Conservation (phyloP, 805 yeast genomes). For the Myxozyma sirexii region DNA sequence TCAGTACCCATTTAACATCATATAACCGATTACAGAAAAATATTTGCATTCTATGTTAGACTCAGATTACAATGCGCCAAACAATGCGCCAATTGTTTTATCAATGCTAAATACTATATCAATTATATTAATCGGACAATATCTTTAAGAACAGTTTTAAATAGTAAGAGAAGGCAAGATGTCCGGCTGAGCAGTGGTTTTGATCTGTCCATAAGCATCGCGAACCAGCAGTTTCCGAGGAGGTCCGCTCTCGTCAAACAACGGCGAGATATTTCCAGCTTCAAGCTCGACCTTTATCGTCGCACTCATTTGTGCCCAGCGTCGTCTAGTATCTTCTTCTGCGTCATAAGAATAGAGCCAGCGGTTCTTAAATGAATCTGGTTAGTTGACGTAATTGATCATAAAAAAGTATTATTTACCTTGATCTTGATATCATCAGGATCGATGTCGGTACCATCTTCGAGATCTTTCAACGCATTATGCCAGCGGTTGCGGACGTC, state of each 20-base stretch:
- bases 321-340: neutral
- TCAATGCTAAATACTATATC: too few species aligned
- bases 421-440: conserved; percentile 9
- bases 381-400: neutral
- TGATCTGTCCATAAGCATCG: conserved; percentile 6
- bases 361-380: neutral
- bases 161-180: conserved; percentile 1
- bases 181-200: neutral
- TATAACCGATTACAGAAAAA: too few species aligned
- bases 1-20: too few species aligned
- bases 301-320: conserved; percentile 7
- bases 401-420: neutral
- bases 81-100: too few species aligned
- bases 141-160: neutral
- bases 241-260: conserved; percentile 10
- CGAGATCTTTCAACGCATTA: conserved; percentile 3
- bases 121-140: too few species aligned
- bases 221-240: conserved; percentile 1
- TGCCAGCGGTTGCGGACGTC: conserved; percentile 16
- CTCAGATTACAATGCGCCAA: too few species aligned
- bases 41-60: too few species aligned
- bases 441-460: conserved; percentile 1
- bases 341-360: conserved; percentile 7
- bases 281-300: neutral
- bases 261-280: neutral